Evolutionary conservation across 495 filamentous ascomycete genomes (phyloP).

Genomic region (Symbiotaphrina buchneri): DNA sequence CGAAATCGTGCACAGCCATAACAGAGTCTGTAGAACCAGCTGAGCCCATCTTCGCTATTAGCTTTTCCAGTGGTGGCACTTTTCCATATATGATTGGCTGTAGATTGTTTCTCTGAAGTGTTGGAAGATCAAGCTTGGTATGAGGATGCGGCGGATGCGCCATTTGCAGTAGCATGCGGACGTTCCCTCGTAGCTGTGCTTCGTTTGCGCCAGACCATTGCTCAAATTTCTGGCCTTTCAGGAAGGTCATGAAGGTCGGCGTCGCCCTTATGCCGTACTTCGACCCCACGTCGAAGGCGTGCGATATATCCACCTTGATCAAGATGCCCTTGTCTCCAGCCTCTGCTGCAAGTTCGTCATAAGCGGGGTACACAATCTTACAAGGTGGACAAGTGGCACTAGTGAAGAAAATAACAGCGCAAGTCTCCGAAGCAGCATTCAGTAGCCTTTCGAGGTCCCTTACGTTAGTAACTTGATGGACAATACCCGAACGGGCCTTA

Average conservation of each 20-base stretch:
- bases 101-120: slow-evolving; percentile 33
- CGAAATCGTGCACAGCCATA: slow-evolving; percentile 39
- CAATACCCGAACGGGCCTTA: slow-evolving; percentile 11
- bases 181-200: slow-evolving; percentile 40
- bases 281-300: slow-evolving; percentile 37
- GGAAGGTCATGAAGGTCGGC: slow-evolving; percentile 79
- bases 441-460: slow-evolving; percentile 37
- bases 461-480: slow-evolving; percentile 28
- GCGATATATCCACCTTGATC: slow-evolving; percentile 64
- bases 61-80: slow-evolving; percentile 62
- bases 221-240: slow-evolving; percentile 52
- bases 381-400: slow-evolving; percentile 73
- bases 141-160: slow-evolving; percentile 63
- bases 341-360: slow-evolving; percentile 59
- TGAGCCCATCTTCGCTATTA: slow-evolving; percentile 50
- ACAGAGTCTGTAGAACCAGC: slow-evolving; percentile 25
- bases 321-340: slow-evolving; percentile 43
- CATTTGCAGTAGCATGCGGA: slow-evolving; percentile 53
- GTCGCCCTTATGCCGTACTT: slow-evolving; percentile 53
- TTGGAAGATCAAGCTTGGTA: slow-evolving; percentile 41
- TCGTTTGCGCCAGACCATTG: slow-evolving; percentile 63
- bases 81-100: slow-evolving; percentile 57
- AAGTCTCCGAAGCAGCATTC: slow-evolving; percentile 30
- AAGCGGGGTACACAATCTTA: slow-evolving; percentile 62
- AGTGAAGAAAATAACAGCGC: slow-evolving; percentile 83